Evolutionary conservation across 2,329 filamentous ascomycete genomes (phyloP).

Genomic region (Ophioceras dolichostomum): DNA sequence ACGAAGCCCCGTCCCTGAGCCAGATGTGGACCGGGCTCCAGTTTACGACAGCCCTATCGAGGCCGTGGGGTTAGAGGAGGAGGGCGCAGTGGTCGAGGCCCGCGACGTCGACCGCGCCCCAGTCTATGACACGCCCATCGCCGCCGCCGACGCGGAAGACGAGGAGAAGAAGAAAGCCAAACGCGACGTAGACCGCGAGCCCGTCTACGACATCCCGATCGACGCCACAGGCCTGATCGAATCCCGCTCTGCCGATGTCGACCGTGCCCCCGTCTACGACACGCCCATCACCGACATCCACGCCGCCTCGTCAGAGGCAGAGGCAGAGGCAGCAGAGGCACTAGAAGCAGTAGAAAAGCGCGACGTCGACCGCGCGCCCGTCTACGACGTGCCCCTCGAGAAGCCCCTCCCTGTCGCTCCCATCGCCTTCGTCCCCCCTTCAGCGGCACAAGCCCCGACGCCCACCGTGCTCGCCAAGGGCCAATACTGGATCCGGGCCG

Average conservation of each 20-base stretch:
- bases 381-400: not conserved
- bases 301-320: not conserved
- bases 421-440: not conserved
- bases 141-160: not conserved
- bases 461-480: conserved; percentile 32
- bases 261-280: conserved; percentile 8
- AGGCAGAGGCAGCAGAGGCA: too few species aligned
- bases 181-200: not conserved
- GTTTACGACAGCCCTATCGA: conserved; percentile 3
- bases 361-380: conserved; percentile 1
- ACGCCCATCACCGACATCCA: conserved; percentile 6
- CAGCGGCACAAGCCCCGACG: conserved; percentile 4
- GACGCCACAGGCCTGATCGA: not conserved
- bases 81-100: not conserved
- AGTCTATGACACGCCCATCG: conserved; percentile 3
- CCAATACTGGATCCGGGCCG: conserved; percentile 45
- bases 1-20: not conserved
- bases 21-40: not conserved
- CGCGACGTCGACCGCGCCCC: not conserved
- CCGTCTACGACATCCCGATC: not conserved
- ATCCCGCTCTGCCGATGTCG: not conserved
- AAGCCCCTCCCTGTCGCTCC: too few species aligned
- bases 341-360: not conserved
- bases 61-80: not conserved
- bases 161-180: not conserved